Base-by-base conservation (phyloP, 2,329 filamentous ascomycete species). In the Xylaria sp. region DNA sequence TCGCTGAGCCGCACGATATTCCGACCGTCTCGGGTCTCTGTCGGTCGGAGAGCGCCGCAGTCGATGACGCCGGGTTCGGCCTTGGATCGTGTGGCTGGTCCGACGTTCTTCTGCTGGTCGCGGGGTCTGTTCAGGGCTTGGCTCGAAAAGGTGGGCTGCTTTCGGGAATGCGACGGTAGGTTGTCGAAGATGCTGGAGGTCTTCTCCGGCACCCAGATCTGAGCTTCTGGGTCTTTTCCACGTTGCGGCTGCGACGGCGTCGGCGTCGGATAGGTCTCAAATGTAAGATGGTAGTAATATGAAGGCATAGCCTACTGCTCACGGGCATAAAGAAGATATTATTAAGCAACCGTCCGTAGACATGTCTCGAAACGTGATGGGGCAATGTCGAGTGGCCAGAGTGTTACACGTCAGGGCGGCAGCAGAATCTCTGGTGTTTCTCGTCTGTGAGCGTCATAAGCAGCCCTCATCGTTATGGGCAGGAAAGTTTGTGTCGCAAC, bases 261-360 rank as follows among this genome's bases (percentile, higher is more conserved):
- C 43, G 76, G 69, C 56, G 72, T 77, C 40, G 76, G 71, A 68
- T 87, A 88, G 39, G 88, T 76, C 73, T 88, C 85, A 64, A 88
- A 80, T 62, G 82, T 86, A n/a, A 88, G 66, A 63, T 88, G 84
- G 64, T 87, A 88, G 60, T 82, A 83, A 68, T 85, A 86, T 24
- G 79, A 78, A 74, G 80, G 79, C 83, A 85, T 85, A 74, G 67
- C 75, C 69, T 67, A 55, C 26, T 4, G 11, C 24, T 40, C 39
- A 52, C 53, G 9, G 45, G 40, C 21, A 50, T 52, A 53, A 21
- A 9, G 41, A 18, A 24, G 34, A 26, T 45, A n/a, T 29, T 52
- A 16, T 6, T 20, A 24, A 47, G 22, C 45, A 57, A 48, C 52
- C 50, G 54, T 39, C 55, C 45, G 17, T 56, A 51, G 17, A 50